Conservation (phyloP, 2,329 filamentous ascomycete species). For the Microcera coccophila region DNA sequence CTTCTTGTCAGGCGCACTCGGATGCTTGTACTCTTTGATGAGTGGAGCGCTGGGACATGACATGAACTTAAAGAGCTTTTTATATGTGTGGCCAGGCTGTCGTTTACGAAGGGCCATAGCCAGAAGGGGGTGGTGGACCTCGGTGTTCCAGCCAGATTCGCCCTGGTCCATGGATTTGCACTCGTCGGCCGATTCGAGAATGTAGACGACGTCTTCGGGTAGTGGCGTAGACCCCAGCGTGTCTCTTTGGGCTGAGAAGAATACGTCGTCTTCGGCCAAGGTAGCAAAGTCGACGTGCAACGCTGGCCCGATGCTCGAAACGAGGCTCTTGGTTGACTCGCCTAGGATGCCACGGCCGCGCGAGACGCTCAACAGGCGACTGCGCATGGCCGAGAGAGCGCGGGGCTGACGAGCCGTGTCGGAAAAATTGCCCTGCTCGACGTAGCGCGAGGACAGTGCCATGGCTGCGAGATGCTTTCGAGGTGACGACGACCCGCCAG, state of each 20-base stretch:
- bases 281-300: neutral
- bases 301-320: neutral
- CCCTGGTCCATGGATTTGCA: constrained; percentile 3
- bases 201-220: neutral
- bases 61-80: neutral
- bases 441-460: too few relatives aligned
- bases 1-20: constrained; percentile 1
- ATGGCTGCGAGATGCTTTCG: too few relatives aligned
- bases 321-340: neutral
- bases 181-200: constrained; percentile 1
- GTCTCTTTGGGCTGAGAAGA: neutral
- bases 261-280: neutral
- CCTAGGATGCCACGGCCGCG: neutral
- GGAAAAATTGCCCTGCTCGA: too few relatives aligned
- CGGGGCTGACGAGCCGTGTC: too few relatives aligned
- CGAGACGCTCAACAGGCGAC: too few relatives aligned
- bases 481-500: too few relatives aligned
- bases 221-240: neutral
- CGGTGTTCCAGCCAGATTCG: constrained; percentile 2
- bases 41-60: constrained; percentile 6
- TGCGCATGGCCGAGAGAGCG: too few relatives aligned
- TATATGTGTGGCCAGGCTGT: neutral
- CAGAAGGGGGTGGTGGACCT: constrained; percentile 3
- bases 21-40: constrained; percentile 1
- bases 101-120: neutral